A percentile compares a stretch with the other conserved stretches of the same genome.
These are phyloP conservation scores for Candida sp. DNA, from an alignment of 1,139 yeast genomes.

Conservation along the genomic window DNA sequence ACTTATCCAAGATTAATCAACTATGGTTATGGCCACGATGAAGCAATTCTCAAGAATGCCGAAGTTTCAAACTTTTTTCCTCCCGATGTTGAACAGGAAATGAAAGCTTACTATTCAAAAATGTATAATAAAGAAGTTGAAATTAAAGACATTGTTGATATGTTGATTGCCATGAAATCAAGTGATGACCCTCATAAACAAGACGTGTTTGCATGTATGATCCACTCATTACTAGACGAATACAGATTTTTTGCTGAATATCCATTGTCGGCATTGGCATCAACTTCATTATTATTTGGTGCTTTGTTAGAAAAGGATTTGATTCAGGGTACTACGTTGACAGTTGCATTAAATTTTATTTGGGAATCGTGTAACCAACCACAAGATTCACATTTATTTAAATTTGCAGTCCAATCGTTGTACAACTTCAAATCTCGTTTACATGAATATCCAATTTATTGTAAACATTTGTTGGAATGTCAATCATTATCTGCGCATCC, in stretches of 20 bases:
- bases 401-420: slow-evolving; percentile 93
- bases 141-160: slow-evolving; percentile 83
- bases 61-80: slow-evolving; percentile 60
- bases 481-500: slow-evolving; percentile 81
- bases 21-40: slow-evolving; percentile 90
- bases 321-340: slow-evolving; percentile 85
- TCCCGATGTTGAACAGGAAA: slow-evolving; percentile 81
- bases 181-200: slow-evolving; percentile 88
- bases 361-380: slow-evolving; percentile 87
- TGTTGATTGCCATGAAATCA: slow-evolving; percentile 71
- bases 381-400: slow-evolving; percentile 89
- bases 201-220: slow-evolving; percentile 98
- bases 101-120: slow-evolving; percentile 88
- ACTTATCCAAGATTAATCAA: slow-evolving; percentile 91
- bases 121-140: slow-evolving; percentile 94
- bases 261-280: slow-evolving; percentile 91
- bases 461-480: slow-evolving; percentile 75
- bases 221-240: slow-evolving; percentile 92
- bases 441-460: slow-evolving; percentile 85
- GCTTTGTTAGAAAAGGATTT: slow-evolving; percentile 82
- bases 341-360: slow-evolving; percentile 86
- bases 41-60: slow-evolving; percentile 67
- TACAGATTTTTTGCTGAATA: slow-evolving; percentile 94
- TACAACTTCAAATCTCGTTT: slow-evolving; percentile 86
- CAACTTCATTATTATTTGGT: slow-evolving; percentile 93